Base-by-base conservation (phyloP, 495 filamentous ascomycete species). In the Thermothielavioides terrestris region DNA sequence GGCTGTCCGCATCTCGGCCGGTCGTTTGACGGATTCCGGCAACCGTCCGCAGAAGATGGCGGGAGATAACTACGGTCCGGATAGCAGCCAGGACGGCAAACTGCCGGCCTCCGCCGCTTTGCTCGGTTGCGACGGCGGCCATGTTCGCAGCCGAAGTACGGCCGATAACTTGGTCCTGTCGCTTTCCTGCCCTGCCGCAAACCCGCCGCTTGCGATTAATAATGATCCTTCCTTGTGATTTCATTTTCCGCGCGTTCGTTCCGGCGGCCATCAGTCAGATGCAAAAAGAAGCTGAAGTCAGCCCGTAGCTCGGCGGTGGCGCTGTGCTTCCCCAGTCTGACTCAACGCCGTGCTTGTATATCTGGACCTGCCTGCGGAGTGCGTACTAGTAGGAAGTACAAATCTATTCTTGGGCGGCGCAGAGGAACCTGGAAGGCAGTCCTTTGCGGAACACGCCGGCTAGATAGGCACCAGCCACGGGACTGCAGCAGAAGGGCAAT, bases 1-100 rank as follows among this genome's bases (percentile, higher is more conserved):
- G 25, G 15, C 45, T 48, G 35, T 30, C 35, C 34, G 45, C 45
- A 48, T 48, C 35, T 48, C 45, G 45, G 45, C 45, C 45, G 45
- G n/a, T 27, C 6, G 31, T 36, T 27, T 42, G 15, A 3, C n/a
- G 6, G 2, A 2, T 8, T 27, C 10, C 15, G 15, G 14, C n/a
- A 22, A 45, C 20, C 3, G 15, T 25, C 20, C 18, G 17, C 22
- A 44, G 27, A 44, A 44, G 27, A 30, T 30, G 11, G 18, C 4
- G 15, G 20, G 3, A 6, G 2, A n/a, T n/a, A n/a, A n/a, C n/a
- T n/a, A n/a, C n/a, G n/a, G n/a, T n/a, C n/a, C 44, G 25, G 32
- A 20, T 18, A 26, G 28, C 25, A 27, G 34, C 34, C 20, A 37
- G 11, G 14, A 37, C 47, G 47, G 47, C 37, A 42, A 34, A 42